Base-by-base conservation (phyloP, 805 yeast species). In the Tetrapisispora pingtungensis region DNA sequence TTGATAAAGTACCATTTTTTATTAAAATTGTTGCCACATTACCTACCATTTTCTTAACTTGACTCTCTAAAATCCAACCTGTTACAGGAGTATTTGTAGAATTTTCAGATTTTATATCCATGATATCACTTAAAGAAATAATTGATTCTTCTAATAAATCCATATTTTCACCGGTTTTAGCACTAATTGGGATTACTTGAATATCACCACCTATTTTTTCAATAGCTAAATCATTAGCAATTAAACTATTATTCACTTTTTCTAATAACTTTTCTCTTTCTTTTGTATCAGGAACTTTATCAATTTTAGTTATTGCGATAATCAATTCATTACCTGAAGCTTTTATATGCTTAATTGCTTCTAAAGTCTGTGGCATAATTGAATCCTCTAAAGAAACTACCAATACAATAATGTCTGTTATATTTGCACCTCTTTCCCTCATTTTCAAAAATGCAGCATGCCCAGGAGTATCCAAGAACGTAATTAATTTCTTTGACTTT, bases 371-470 rank as follows among this genome's bases (percentile, higher is more conserved):
- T 0, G 97, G 97, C 95, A 84, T 93, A 19, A 93, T 94, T 0
- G 96, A 85, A 65, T 93, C 98, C 61, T 93, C 97, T 2, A 95
- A 95, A 1, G 97, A 97, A 18, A 93, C 96, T 2, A 90, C 97
- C 44, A 93, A 71, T 38, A 93, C 75, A 31, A 93, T 86, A 40
- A 93, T 81, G 68, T 93, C 98, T 0, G 98, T 93, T 36, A 89
- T 77, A 52, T 78, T 81, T 0, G 98, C 97, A 38, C 98, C 98
- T 53, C 98, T 74, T 65, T 90, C 94, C 53, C 98, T 77, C 96
- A 93, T 88, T 56, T 88, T 88, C 51, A 93, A 69, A 59, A 93
- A 93, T 0, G 97, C 97, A 10, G 96, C 94, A 66, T 93, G 98
- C 0, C 98, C 98, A 0, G 98, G 98, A 0, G 98, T 93, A 62